Evolutionary conservation across 345 rosid genomes (phyloP), one percentile per base, ranked within the genome.

Genomic region (Pistacia integerrima): DNA sequence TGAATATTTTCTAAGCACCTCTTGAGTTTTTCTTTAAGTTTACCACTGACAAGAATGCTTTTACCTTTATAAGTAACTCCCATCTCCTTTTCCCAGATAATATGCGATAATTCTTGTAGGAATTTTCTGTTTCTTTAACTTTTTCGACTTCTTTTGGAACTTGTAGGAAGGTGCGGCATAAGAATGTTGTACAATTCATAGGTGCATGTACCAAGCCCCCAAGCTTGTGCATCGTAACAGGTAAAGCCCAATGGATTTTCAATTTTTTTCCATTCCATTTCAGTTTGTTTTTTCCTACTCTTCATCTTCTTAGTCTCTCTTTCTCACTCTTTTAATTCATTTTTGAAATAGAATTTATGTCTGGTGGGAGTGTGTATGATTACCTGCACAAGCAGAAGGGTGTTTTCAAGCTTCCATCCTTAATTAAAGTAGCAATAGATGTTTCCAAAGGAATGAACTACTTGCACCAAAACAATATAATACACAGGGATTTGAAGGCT

Each of bases 151-250:
- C 65, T 38, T 74, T 73, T 64, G 64, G 55, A 78, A 83, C 66
- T 82, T 89, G 74, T 82, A 93, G 99, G 91, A 93, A 93, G 88
- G 98, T 92, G 64, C 87, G 99, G 55, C 99, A 93, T 82, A 95
- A 93, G 83, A 93, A 95, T 72, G 99, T 95, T 48, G 97, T 95
- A 67, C 99, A 95, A 77, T 95, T 95, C 84, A 91, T 95, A 70
- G 99, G 99, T 79, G 97, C 99, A 78, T 95, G 98, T 81, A 95
- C 99, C 64, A 92, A 92, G 88, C 93, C 97, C 71, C 98, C 96
- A 49, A 85, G 89, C 84, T 84, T 95, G 83, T 92, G 92, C 87
- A 95, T 95, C 66, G 90, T 95, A 76, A 95, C 98, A 75, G 99
- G 99, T 92, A 78, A 81, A 30, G 59, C 74, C 71, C 59, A 69